A percentile compares a stretch with the other conserved stretches of the same genome.
These are phyloP conservation scores for Diaporthe humulicola DNA, from an alignment of 2,329 filamentous ascomycete species.

Conservation along the genomic window DNA sequence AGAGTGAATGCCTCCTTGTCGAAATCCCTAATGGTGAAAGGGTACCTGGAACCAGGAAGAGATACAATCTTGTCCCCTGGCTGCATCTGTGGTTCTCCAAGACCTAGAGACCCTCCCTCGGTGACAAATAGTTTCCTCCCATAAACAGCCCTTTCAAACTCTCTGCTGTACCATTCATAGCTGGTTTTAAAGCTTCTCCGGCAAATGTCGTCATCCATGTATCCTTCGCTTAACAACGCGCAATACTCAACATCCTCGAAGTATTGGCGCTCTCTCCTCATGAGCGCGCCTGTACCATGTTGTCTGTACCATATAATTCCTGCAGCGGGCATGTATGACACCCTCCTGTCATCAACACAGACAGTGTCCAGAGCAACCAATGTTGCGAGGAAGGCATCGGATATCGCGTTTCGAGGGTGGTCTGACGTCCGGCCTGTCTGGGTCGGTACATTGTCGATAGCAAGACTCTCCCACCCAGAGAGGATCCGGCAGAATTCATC, in stretches of 20 bases:
- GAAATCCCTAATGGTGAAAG: background rate
- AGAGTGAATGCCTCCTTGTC: background rate
- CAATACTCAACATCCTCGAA: background rate
- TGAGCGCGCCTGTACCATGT: background rate
- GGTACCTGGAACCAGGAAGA: conserved; percentile 34
- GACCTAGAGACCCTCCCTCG: conserved; percentile 12
- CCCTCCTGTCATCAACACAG: background rate
- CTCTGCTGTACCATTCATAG: background rate
- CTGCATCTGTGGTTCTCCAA: conserved; percentile 21
- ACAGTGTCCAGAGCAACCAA: background rate
- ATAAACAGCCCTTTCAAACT: background rate
- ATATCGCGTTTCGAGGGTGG: background rate
- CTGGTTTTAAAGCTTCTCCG: no score
- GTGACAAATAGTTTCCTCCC: conserved; percentile 23
- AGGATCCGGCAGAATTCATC: background rate
- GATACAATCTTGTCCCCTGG: conserved; percentile 45
- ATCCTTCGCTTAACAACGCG: background rate
- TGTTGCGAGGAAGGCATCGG: background rate
- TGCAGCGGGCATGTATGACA: background rate
- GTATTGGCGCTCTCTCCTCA: background rate
- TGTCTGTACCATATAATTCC: background rate
- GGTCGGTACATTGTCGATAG: background rate
- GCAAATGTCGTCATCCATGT: background rate
- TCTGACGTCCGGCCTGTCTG: background rate
- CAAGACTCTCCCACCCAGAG: background rate